These are phyloP conservation scores for Magnolia officinalis DNA, from an alignment of 164 flowering plant species.

Conservation along the genomic window DNA sequence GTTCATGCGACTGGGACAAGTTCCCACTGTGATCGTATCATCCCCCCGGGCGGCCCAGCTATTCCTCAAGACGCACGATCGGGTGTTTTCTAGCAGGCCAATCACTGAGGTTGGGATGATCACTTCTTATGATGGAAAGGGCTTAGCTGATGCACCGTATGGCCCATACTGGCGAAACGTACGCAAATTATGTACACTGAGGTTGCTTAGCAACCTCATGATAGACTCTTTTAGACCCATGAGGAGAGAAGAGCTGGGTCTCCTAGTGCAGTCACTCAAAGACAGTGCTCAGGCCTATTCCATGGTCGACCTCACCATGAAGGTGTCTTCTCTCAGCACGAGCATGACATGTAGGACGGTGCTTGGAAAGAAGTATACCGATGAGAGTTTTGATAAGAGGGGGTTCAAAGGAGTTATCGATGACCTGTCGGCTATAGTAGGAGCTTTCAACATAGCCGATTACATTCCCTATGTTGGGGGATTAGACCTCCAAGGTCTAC, in stretches of 20 bases:
- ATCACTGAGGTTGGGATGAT: conserved; percentile 19
- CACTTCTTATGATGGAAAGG: conserved; percentile 20
- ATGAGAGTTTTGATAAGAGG: conserved; percentile 31
- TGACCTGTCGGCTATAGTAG: conserved; percentile 30
- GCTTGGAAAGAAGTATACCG: conserved; percentile 45
- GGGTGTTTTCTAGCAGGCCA: conserved; percentile 17
- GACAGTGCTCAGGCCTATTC: conserved; percentile 9
- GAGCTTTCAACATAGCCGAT: conserved; percentile 37
- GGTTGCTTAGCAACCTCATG: conserved; percentile 27
- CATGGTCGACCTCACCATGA: conserved; percentile 20
- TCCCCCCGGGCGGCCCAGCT: conserved; percentile 20
- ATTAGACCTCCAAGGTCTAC: conserved; percentile 8
- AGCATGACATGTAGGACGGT: conserved; percentile 37
- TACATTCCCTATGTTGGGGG: conserved; percentile 17
- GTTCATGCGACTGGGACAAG: conserved; percentile 16
- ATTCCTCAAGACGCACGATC: conserved; percentile 24
- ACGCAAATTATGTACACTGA: conserved; percentile 32
- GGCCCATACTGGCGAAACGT: conserved; percentile 39
- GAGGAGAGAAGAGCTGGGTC: conserved; percentile 29
- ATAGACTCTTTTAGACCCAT: conserved; percentile 23
- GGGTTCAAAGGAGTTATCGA: conserved; percentile 41
- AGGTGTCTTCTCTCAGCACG: conserved; percentile 17
- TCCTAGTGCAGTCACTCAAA: conserved; percentile 19
- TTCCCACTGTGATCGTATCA: conserved; percentile 18
- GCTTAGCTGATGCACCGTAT: conserved; percentile 20